Evolutionary conservation across 805 yeast species (phyloP).

Genomic region (Candida tibetensis): DNA sequence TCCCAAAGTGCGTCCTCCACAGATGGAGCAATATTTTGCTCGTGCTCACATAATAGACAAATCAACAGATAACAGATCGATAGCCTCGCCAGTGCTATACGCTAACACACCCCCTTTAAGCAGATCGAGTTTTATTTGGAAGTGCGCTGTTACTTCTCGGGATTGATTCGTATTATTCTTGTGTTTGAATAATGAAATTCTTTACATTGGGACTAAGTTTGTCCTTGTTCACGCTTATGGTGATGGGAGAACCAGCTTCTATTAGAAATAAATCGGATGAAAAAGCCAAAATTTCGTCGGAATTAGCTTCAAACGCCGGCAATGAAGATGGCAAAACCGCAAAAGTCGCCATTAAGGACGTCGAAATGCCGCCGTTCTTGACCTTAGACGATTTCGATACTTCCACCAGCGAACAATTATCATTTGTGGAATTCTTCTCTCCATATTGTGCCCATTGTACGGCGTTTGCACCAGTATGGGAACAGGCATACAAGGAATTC

Average conservation of each 20-base stretch:
- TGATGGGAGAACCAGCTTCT: not conserved
- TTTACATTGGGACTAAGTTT: not conserved
- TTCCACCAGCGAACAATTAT: constrained; percentile 50
- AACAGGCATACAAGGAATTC: constrained; percentile 53
- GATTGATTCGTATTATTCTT: no score
- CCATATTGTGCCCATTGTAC: constrained; percentile 88
- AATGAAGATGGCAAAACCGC: not conserved
- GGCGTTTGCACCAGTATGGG: constrained; percentile 80
- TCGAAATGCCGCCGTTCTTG: constrained; percentile 48
- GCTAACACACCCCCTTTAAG: no score
- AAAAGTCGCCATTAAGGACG: not conserved
- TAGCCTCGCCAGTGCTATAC: no score
- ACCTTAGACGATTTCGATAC: constrained; percentile 49
- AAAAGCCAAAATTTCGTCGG: not conserved
- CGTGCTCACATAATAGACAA: no score
- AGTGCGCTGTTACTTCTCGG: no score
- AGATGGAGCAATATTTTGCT: no score
- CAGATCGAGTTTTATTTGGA: no score
- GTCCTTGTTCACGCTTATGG: not conserved
- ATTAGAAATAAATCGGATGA: not conserved
- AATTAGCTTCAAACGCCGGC: not conserved
- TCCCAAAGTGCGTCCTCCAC: no score
- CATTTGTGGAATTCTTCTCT: constrained; percentile 84
- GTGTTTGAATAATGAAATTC: not conserved
- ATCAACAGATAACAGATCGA: no score